Evolutionary conservation across 2,329 filamentous ascomycete species (phyloP), one percentile per base, ranked within the genome.

Genomic region (Botryotinia globosa): DNA sequence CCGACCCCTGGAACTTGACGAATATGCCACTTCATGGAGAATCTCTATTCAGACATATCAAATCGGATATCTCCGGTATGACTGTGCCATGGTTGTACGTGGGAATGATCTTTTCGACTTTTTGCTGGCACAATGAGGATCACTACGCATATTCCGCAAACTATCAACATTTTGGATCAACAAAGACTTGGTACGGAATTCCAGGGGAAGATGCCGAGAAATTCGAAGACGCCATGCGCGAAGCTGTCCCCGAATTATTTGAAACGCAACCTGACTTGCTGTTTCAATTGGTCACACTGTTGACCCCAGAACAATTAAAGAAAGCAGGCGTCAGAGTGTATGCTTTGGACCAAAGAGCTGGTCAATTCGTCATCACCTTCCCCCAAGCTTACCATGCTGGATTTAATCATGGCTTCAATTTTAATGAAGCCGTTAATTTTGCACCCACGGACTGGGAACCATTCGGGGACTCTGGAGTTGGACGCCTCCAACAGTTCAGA

Each of bases 51-150:
- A 89, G 95, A 66, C 93, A 99, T 78, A 98, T 99, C 85, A 98
- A 98, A 81, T 94, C 95, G 0, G 96, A 99, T 80, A 97, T 99
- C 70, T 98, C 96, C 2, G 96, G 96, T 54, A 99, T 99, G 96
- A 99, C 96, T 0, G 95, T 99, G 12, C 96, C 96, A 0, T 99
- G 96, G 96, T 90, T 99, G 5, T 99, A 99, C 80, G 96, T 99
- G 6, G 96, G 96, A 74, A 99, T 99, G 96, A 97, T 97, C 56
- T 99, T 99, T 81, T 99, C 96, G 0, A 98, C 96, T 0, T 99
- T 99, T 80, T 99, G 96, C 82, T 99, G 96, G 96, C 96, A 99
- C 81, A 98, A 97, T 76, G 96, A 99, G 80, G 96, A 99, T 79
- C 96, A 99, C 80, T 98, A 97, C 80, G 92, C 96, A 2, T 99